Base-by-base conservation (phyloP, 495 filamentous ascomycete genomes). In the Penicillium paxilli region DNA sequence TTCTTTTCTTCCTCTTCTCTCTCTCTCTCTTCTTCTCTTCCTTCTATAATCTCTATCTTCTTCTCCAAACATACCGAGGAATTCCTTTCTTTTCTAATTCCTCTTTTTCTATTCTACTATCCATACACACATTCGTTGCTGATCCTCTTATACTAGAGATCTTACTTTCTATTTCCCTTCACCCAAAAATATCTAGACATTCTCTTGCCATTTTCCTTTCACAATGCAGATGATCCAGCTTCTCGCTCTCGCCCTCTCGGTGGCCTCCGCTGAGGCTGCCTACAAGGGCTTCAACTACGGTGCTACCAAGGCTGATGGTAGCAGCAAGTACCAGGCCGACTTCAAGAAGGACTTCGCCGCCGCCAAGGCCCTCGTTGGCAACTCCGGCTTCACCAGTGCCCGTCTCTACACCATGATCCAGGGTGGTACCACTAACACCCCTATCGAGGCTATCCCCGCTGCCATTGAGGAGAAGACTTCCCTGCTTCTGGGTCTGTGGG, bases 281-380 rank as follows among this genome's bases (percentile, higher is more conserved):
- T 76, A 68, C 60, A 78, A 87, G 59, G 92, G 92, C 56, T 95
- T 96, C 82, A 95, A 94, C 80, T 90, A 92, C 62, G 91, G 89
- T 62, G 69, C 82, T 22, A 82, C 79, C 61, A 71, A 79, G 70
- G 80, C 70, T 26, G 83, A 87, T 62, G 83, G 86, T 52, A 78
- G 78, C 47, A 63, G 76, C 67, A 90, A 87, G 65, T 49, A 59
- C 28, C 81, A 88, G 68, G 64, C 79, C 19, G 84, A 92, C 66
- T 96, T 84, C 74, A 75, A 87, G 67, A 63, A 71, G 23, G 80
- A 88, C 59, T 96, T 94, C 80, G 77, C 73, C 8, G 79, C 79
- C 14, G 88, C 91, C 49, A 82, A 88, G 68, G 72, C 73, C 49
- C 83, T 96, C 25, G 76, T 80, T 28, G 87, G 84, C 52, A 86